Evolutionary conservation across 106 monocot species (phyloP), one percentile per base, ranked within the genome.

Genomic region (Acorus gramineus): DNA sequence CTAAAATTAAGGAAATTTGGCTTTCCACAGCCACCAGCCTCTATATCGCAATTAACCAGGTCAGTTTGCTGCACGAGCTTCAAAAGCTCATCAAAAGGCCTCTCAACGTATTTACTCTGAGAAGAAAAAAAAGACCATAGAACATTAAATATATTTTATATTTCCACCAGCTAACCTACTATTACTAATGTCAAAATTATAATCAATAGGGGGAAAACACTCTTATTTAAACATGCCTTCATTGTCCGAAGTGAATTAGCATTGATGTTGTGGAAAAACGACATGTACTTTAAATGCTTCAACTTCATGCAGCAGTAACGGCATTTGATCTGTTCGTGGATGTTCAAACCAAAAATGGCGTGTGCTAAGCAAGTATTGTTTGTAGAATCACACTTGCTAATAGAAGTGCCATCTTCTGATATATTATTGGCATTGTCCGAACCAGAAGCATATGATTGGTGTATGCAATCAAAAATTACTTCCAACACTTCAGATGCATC

Each of bases 401-500:
- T 55, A 49, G 59, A 57, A 64, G 76, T 88, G 61, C 46, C 71
- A 71, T 76, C 71, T 63, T 74, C 56, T 64, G 79, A 76, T 71
- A 67, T 66, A 56, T 6, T 58, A 49, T 79, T 61, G 66, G 6
- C 46, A 43, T 73, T 77, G 63, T 53, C 56, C 62, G 66, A 63
- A 46, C 65, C 59, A 73, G 70, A 67, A 49, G 82, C 79, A 14
- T 71, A 86, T 5, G 95, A 86, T 12, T 70, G 80, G 67, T 95
- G 95, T 64, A 95, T 66, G 57, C 95, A 90, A 28, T 89, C 84
- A 72, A 95, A 95, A 11, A 95, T 82, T 49, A 95, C 87, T 44
- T 66, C 95, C 69, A 95, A 70, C 52, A 95, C 95, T 71, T 95
- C 95, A 59, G 95, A 95, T 66, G 95, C 95, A 86, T 95, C 95